Base-by-base conservation (phyloP, 768 basidiomycete genomes). In the Phanerochaete carnosa region DNA sequence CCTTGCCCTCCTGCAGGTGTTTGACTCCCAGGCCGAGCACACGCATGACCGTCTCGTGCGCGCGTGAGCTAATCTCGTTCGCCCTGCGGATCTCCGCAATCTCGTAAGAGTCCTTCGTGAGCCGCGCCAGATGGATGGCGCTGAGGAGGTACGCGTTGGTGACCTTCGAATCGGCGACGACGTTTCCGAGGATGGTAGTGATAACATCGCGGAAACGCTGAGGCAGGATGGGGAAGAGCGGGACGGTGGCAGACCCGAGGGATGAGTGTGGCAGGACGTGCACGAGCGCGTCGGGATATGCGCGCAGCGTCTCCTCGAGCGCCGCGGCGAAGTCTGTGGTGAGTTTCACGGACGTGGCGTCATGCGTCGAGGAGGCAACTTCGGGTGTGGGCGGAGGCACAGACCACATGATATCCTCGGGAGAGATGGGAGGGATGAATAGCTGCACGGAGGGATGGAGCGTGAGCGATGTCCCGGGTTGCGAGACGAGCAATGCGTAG, bases 41-140 rank as follows among this genome's bases (percentile, higher is more conserved):
- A 8, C 92, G 81, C 96, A 98, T 98, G 53, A 98, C 85, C 7
- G 86, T 83, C 73, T 95, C 92, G 65, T 98, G 96, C 4, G 96
- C 96, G 2, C 87, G 80, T 0, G 91, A 93, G 66, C 91, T 92
- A 65, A 98, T 94, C 57, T 82, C 80, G 69, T 92, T 94, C 0
- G 96, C 96, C 55, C 30, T 82, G 83, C 57, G 78, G 69, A 98
- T 95, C 56, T 83, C 74, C 9, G 78, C 79, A 55, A 98, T 84
- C 73, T 98, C 96, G 46, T 79, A 70, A 4, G 75, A 69, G 33
- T 88, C 87, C 75, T 98, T 98, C 62, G 81, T 86, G 37, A 98
- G 75, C 8, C 96, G 82, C 19, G 94, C 87, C 22, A 74, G 79
- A 64, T 95, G 93, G n/a, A 98, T 77, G 0, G 94, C 94, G 1